Percentiles rank a stretch among this genome's conserved stretches.
These are phyloP conservation scores for sorghum (Sorghum bicolor) DNA, from an alignment of 176 grass and related monocot genomes.

Conservation along the genomic window Sorghum_bicolor_NCBIv3 NC_012870.2:7598001-7598500, in stretches of 20 bases:
- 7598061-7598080: too few species aligned
- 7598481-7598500: constrained; percentile 15
- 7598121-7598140: too few species aligned
- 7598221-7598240: not conserved
- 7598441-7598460: not conserved
- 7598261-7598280: not conserved
- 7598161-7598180: too few species aligned
- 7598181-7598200: too few species aligned
- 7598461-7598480: constrained; percentile 23
- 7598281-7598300: not conserved
- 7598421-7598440: not conserved
- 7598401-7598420: not conserved
- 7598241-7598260: not conserved
- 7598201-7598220: too few species aligned
- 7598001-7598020: too few species aligned
- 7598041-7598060: too few species aligned
- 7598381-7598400: not conserved
- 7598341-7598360: not conserved
- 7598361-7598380: not conserved
- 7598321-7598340: too few species aligned
- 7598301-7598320: not conserved
- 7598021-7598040: too few species aligned
- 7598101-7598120: too few species aligned
- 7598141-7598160: too few species aligned
- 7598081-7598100: too few species aligned